These are phyloP conservation scores for Alternaria sp. DNA, from an alignment of 2,329 filamentous ascomycete species.

Conservation along the genomic window DNA sequence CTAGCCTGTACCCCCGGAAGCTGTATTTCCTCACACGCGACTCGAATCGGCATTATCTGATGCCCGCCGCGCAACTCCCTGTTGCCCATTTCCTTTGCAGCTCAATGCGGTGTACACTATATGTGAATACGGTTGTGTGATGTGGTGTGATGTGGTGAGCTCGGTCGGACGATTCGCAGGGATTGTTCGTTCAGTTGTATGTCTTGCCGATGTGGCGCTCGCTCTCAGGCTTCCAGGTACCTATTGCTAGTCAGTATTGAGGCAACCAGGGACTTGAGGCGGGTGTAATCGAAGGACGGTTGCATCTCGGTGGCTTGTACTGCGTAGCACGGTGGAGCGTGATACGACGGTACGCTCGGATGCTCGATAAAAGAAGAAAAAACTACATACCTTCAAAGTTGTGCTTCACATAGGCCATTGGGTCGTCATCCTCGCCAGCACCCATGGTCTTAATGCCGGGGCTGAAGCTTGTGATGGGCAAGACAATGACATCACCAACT, in stretches of 20 bases:
- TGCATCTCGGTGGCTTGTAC: background rate
- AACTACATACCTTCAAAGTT: slow-evolving; percentile 83
- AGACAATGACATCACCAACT: slow-evolving; percentile 89
- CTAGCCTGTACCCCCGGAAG: background rate
- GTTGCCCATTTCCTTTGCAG: background rate
- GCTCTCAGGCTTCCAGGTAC: slow-evolving; percentile 49
- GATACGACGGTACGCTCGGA: slow-evolving; percentile 3
- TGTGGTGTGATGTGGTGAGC: background rate
- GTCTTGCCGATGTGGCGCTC: slow-evolving; percentile 48
- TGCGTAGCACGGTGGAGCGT: slow-evolving; percentile 7
- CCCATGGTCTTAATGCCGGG: slow-evolving; percentile 95
- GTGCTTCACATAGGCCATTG: slow-evolving; percentile 97
- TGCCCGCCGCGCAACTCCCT: background rate
- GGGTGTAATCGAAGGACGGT: background rate
- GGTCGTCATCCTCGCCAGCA: slow-evolving; percentile 84
- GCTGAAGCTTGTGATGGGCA: slow-evolving; percentile 97
- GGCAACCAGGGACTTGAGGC: slow-evolving; percentile 10
- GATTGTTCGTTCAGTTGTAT: slow-evolving; percentile 31
- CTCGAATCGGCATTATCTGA: background rate
- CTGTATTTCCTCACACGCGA: background rate
- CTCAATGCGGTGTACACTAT: background rate
- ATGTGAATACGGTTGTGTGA: background rate
- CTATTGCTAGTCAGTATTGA: slow-evolving; percentile 38
- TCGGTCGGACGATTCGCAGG: background rate
- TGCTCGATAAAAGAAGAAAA: background rate